phyloP scores from a whole-genome alignment of 1,284 basidiomycete genomes.

The Pisolithus thermaeus region DNA sequence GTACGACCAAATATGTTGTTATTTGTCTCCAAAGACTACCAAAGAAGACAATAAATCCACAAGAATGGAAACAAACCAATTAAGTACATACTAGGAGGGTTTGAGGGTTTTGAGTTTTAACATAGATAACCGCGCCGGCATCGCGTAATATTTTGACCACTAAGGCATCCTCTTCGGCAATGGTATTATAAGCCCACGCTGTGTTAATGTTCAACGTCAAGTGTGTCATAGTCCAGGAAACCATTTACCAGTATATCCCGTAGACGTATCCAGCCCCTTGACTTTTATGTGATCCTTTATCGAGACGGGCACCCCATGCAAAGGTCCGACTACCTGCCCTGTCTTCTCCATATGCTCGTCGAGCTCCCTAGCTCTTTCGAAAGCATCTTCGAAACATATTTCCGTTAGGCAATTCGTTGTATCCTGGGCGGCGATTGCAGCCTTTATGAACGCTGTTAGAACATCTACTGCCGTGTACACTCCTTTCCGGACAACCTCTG shows the following conservation, averaged over 20 bases:
- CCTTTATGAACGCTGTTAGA: conserved; percentile 23
- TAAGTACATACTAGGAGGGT: conserved; percentile 35
- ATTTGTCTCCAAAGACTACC: conserved; percentile 41
- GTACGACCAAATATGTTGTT: conserved; percentile 52
- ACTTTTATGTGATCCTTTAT: conserved; percentile 51
- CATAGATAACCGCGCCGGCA: conserved; percentile 52
- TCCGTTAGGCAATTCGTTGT: conserved; percentile 53
- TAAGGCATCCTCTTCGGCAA: conserved; percentile 39
- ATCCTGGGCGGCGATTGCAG: conserved; percentile 24
- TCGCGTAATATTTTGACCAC: conserved; percentile 42
- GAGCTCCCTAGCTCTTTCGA: conserved; percentile 44
- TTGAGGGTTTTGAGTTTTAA: conserved; percentile 54
- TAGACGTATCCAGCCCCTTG: conserved; percentile 42
- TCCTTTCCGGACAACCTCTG: conserved; percentile 16
- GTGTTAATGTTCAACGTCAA: background rate
- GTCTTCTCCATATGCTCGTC: conserved; percentile 43
- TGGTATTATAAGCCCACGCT: conserved; percentile 41
- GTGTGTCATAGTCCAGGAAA: background rate
- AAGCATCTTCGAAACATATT: conserved; percentile 47
- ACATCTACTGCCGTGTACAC: conserved; percentile 23
- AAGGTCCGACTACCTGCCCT: conserved; percentile 47
- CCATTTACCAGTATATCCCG: conserved; percentile 39
- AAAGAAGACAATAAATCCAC: conserved; percentile 11
- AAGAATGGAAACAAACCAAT: background rate
- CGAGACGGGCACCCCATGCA: conserved; percentile 55